phyloP scores from a whole-genome alignment of 805 yeast genomes.

The Pichia thaimueangensis region DNA sequence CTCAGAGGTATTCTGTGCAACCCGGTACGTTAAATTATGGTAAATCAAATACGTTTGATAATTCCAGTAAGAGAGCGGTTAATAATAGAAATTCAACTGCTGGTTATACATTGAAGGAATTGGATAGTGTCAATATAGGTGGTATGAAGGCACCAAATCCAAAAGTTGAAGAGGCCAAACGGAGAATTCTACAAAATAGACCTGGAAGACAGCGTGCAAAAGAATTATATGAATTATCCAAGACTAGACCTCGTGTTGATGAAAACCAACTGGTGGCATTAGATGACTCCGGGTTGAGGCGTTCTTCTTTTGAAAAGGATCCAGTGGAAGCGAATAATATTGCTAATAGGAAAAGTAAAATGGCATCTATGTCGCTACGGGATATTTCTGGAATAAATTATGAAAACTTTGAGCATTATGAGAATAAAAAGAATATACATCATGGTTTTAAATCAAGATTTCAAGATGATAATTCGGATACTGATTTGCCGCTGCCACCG shows the following conservation, averaged over 20 bases:
- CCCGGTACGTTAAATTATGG: background rate
- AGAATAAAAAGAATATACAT: constrained; percentile 25
- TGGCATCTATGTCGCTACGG: constrained; percentile 18
- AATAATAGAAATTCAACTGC: constrained; percentile 1
- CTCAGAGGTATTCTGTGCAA: constrained; percentile 19
- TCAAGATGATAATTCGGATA: constrained; percentile 59
- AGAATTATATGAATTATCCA: constrained; percentile 47
- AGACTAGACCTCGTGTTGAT: constrained; percentile 17
- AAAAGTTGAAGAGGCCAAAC: constrained; percentile 15
- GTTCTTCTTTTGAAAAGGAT: constrained; percentile 52
- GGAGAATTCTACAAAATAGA: constrained; percentile 12
- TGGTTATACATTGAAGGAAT: background rate
- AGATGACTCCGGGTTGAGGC: constrained; percentile 20
- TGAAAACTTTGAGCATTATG: constrained; percentile 7
- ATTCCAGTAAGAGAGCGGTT: background rate
- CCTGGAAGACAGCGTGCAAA: constrained; percentile 39
- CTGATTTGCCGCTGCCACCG: constrained; percentile 26
- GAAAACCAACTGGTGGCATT: constrained; percentile 9
- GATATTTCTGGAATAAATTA: constrained; percentile 12
- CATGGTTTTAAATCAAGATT: constrained; percentile 46
- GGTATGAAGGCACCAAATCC: constrained; percentile 10
- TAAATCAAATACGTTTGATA: background rate
- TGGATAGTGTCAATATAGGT: background rate
- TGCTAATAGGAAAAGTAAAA: background rate
- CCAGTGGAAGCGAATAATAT: constrained; percentile 21